Conservation (phyloP, 805 yeast genomes). For the Ogataea populi-albae region DNA sequence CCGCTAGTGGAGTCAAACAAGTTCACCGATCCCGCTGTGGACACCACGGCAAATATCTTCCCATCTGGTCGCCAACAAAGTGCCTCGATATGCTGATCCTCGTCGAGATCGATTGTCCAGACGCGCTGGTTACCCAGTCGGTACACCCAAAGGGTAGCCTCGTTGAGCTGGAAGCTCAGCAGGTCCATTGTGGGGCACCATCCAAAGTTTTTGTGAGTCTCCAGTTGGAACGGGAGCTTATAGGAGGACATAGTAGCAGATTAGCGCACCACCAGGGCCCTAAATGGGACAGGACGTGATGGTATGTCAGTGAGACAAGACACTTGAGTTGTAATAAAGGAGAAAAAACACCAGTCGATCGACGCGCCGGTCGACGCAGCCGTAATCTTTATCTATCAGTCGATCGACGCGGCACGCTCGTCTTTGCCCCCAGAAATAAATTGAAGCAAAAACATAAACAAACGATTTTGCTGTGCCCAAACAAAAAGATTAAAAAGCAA, state of each 20-base stretch:
- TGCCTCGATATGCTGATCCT: constrained; percentile 17
- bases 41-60: constrained; percentile 27
- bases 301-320: no score
- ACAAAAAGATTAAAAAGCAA: constrained; percentile 5
- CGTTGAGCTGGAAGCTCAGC: constrained; percentile 26
- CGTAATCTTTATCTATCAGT: constrained; percentile 6
- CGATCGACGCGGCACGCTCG: background rate
- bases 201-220: constrained; percentile 18
- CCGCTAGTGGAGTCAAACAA: constrained; percentile 32
- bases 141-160: constrained; percentile 30
- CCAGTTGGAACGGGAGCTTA: constrained; percentile 21
- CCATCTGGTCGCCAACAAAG: constrained; percentile 34
- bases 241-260: constrained; percentile 7
- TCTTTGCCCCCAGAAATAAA: background rate
- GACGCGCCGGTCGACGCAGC: constrained; percentile 7
- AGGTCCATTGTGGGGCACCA: constrained; percentile 38
- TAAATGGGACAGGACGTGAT: no score
- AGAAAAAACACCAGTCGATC: no score
- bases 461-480: background rate
- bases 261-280: no score
- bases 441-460: constrained; percentile 6
- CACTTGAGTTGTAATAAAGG: no score
- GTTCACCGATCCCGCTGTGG: constrained; percentile 21
- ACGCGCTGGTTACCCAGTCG: constrained; percentile 33
- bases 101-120: constrained; percentile 30